Base-by-base conservation (phyloP, 805 yeast genomes). In the Lipomyces orientalis region DNA sequence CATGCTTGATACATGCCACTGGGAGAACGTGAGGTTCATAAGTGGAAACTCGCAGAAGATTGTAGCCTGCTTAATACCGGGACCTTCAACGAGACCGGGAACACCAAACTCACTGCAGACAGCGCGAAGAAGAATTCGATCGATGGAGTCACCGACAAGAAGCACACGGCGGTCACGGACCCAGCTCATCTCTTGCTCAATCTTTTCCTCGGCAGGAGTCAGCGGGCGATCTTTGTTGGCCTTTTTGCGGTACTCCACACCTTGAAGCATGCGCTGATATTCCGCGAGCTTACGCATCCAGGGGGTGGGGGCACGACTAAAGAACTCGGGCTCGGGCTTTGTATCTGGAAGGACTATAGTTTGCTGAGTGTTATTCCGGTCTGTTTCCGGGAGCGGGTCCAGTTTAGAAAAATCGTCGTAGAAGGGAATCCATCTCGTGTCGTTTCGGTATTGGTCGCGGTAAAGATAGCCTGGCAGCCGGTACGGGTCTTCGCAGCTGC, bases 1-100 rank as follows among this genome's bases (percentile, higher is more conserved):
- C 65, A 60, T 60, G 43, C 54, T 33, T 14, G 66, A 58, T 19
- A 64, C 31, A 62, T 64, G 66, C 66, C 66, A 64, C 59, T 64
- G 66, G 60, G 29, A 37, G 55, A 64, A 22, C 5, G 66, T 64
- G 39, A 64, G 43, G 49, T 64, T 64, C 25, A 64, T 29, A n/a
- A 58, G 25, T 25, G 64, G 59, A 31, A 64, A 31, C 34, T 37
- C 29, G 57, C 66, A 64, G 39, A 33, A 60, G 33, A 65, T 65
- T 14, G 66, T 62, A 29, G 66, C 61, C 19, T 64, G 66, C 35
- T 54, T 59, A 33, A 58, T 65, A 29, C 62, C 62, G 37, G 43
- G 33, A 19, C 62, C 35, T 14, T 33, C 55, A 16, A 54, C 31
- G 22, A 39, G 49, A 12, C 65, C 65, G 22, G 52, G 25, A 12